phyloP scores from a whole-genome alignment of 768 basidiomycete genomes.

The Podaxis sp. region DNA sequence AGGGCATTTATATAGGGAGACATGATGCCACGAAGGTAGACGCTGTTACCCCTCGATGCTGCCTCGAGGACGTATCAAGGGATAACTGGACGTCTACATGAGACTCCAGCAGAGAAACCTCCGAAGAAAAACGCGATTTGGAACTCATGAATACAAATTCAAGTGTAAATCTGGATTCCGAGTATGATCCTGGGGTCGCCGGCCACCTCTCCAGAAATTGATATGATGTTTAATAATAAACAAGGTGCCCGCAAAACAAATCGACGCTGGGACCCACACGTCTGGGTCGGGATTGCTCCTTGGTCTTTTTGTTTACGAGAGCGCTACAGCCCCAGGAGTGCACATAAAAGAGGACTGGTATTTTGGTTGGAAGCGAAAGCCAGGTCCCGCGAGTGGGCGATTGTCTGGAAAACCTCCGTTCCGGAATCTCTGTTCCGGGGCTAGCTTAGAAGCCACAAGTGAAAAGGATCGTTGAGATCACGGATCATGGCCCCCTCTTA shows the following conservation, averaged over 20 bases:
- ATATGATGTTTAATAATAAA: neutral
- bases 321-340: neutral
- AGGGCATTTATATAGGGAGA: constrained; percentile 5
- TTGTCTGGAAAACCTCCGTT: neutral
- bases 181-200: neutral
- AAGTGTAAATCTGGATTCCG: neutral
- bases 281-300: neutral
- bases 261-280: neutral
- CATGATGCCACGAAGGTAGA: constrained; percentile 1
- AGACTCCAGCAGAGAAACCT: neutral
- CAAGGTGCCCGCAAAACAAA: neutral
- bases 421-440: neutral
- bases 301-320: neutral
- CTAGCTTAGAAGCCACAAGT: neutral
- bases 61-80: constrained; percentile 12
- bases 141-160: neutral
- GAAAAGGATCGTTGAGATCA: neutral
- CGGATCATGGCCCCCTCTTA: neutral
- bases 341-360: neutral
- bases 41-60: constrained; percentile 12
- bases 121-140: neutral
- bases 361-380: neutral
- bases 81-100: constrained; percentile 1
- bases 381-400: neutral
- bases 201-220: neutral